Conservation (phyloP, 192 early-diverging fungal species). For the Dissophora ornata region DNA sequence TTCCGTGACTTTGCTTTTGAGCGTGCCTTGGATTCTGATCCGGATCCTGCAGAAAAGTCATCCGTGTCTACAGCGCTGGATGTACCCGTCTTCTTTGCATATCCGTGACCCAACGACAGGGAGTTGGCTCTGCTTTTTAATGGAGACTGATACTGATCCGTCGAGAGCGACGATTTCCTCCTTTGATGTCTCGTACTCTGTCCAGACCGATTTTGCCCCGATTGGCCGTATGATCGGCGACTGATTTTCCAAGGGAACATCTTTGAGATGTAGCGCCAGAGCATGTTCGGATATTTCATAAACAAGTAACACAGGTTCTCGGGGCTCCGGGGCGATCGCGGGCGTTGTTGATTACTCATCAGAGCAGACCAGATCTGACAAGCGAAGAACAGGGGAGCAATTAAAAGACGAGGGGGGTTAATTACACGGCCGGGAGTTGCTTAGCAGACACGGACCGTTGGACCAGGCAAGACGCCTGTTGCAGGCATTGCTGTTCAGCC, state of each 20-base stretch:
- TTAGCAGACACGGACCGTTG: too few species aligned
- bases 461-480: too few species aligned
- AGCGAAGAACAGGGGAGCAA: background rate
- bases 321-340: conserved; percentile 30
- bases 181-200: conserved; percentile 10
- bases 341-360: conserved; percentile 28
- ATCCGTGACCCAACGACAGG: conserved; percentile 4
- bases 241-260: conserved; percentile 39
- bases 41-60: conserved; percentile 42
- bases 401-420: background rate
- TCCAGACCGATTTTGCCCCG: conserved; percentile 11
- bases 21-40: conserved; percentile 36
- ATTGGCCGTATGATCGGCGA: conserved; percentile 9
- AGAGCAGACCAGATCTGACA: conserved; percentile 28
- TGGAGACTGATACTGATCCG: conserved; percentile 7
- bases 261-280: conserved; percentile 10
- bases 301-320: conserved; percentile 21
- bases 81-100: conserved; percentile 1
- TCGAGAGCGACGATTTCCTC: conserved; percentile 3
- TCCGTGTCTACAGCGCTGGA: conserved; percentile 40
- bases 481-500: too few species aligned
- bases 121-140: conserved; percentile 12
- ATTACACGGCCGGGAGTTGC: too few species aligned
- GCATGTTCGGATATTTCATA: conserved; percentile 13
- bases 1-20: conserved; percentile 39